Evolutionary conservation across 225 moss, liverwort and hornwort species (phyloP).

Genomic region (Marchantia polymorpha): DNA sequence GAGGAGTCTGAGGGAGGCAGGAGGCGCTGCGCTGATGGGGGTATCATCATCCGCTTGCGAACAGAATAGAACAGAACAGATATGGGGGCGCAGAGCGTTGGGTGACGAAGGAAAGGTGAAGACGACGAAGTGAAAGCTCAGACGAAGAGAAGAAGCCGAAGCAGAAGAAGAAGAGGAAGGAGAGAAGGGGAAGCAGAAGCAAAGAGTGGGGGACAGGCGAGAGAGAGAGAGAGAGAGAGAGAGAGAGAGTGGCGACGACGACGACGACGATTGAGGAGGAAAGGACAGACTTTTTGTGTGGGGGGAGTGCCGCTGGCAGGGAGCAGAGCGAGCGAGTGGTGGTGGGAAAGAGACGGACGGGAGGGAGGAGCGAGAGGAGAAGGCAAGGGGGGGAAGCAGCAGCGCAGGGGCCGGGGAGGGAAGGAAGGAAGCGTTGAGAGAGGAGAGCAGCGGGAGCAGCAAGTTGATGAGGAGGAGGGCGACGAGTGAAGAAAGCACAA

Average conservation of each 20-base stretch:
- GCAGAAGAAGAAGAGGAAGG: background rate
- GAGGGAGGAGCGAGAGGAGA: no score
- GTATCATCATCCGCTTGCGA: background rate
- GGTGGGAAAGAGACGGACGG: conserved; percentile 5
- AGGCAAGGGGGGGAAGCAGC: background rate
- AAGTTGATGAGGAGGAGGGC: conserved; percentile 7
- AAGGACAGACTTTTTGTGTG: conserved; percentile 10
- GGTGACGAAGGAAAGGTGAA: background rate
- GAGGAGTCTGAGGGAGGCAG: background rate
- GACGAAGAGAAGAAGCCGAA: background rate
- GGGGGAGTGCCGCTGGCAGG: conserved; percentile 1
- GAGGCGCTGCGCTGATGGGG: no score
- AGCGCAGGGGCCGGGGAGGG: background rate
- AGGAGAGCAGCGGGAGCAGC: background rate
- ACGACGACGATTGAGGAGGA: background rate
- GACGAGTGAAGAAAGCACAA: background rate
- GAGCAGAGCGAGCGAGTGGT: conserved; percentile 6
- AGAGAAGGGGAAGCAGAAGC: background rate
- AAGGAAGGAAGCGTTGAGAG: background rate
- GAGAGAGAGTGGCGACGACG: background rate
- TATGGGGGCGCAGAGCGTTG: background rate
- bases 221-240: background rate
- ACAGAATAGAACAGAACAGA: background rate
- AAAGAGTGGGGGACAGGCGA: no score
- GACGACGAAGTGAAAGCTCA: background rate